Conservation (phyloP, 75 land plant species). For the Pinus tabuliformis region DNA sequence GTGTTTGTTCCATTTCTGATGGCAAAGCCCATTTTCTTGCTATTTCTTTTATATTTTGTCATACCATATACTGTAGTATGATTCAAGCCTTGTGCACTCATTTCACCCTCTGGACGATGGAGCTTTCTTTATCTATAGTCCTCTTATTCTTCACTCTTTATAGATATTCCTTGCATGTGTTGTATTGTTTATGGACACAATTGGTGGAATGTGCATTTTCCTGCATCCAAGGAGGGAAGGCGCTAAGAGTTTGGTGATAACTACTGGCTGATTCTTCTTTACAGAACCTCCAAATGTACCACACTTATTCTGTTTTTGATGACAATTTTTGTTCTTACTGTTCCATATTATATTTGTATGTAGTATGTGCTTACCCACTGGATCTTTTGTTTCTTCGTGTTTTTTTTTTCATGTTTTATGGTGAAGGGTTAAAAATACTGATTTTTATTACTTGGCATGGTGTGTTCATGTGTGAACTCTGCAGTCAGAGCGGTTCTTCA, state of each 20-base stretch:
- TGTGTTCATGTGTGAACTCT: background rate
- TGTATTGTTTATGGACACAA: background rate
- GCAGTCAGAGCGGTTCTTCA: conserved; percentile 95
- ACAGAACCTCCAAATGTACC: no score
- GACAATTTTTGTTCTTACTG: background rate
- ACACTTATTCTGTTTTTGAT: no score
- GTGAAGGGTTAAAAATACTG: background rate
- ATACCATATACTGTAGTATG: background rate
- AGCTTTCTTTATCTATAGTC: background rate
- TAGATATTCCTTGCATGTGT: background rate
- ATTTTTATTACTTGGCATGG: background rate
- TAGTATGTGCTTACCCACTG: background rate
- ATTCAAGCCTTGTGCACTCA: background rate
- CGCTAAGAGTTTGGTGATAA: background rate
- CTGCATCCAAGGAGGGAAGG: background rate
- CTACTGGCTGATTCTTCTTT: background rate
- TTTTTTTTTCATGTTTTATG: background rate
- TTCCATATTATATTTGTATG: background rate
- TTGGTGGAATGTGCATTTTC: background rate
- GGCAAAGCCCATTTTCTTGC: no score
- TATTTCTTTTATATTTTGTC: background rate
- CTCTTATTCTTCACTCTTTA: background rate
- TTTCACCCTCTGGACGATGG: background rate
- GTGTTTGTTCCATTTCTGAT: no score
- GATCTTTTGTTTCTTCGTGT: background rate